Evolutionary conservation across 495 filamentous ascomycete genomes (phyloP).

Genomic region (Physcia stellaris): DNA sequence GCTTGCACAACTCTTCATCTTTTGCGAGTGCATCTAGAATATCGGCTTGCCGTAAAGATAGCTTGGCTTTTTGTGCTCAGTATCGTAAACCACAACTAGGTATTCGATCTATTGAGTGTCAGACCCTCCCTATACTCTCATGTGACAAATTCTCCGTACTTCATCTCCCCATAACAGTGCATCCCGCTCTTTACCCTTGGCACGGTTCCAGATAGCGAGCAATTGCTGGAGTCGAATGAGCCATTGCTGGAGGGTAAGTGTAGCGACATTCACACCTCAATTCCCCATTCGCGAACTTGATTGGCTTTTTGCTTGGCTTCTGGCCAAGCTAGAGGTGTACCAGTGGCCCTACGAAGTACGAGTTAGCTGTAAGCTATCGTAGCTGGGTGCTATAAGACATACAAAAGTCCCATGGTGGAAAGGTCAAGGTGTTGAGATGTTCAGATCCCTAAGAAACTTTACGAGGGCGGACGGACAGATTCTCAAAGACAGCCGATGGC

Average conservation of each 20-base stretch:
- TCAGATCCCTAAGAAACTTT: no score
- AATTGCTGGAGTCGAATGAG: slow-evolving; percentile 53
- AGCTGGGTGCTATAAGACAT: background rate
- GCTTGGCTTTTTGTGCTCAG: slow-evolving; percentile 54
- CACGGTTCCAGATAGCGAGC: slow-evolving; percentile 84
- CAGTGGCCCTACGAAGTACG: slow-evolving; percentile 50
- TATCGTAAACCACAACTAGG: slow-evolving; percentile 83
- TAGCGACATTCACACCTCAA: slow-evolving; percentile 47
- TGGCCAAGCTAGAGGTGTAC: slow-evolving; percentile 91
- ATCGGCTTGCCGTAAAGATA: slow-evolving; percentile 87
- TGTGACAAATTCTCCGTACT: slow-evolving; percentile 33
- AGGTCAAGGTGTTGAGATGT: no score
- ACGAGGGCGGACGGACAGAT: no score
- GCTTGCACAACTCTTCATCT: slow-evolving; percentile 56
- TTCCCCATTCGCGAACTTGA: slow-evolving; percentile 87
- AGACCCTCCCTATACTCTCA: slow-evolving; percentile 5
- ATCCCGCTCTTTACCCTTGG: slow-evolving; percentile 88
- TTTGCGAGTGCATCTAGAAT: slow-evolving; percentile 73
- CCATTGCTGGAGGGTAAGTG: background rate
- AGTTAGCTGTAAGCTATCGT: background rate
- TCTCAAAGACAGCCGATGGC: no score
- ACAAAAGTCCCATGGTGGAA: background rate
- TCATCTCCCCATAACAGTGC: slow-evolving; percentile 95
- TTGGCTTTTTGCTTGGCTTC: slow-evolving; percentile 79
- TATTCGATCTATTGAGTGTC: slow-evolving; percentile 63